Conservation (phyloP, 306 rosid genomes). For the Quercus engelmannii region DNA sequence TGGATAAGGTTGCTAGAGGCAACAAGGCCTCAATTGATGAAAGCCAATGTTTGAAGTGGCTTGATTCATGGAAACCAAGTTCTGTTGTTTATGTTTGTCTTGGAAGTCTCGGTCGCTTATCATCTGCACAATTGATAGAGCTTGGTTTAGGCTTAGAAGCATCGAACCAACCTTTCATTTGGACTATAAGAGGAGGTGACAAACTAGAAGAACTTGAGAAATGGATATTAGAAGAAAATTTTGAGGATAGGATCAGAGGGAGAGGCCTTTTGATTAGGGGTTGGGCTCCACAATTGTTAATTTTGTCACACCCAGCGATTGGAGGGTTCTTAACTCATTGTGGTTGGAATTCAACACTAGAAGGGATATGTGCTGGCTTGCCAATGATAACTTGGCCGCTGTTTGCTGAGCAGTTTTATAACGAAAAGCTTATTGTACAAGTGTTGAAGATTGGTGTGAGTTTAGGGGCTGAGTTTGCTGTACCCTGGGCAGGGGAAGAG, state of each 20-base stretch:
- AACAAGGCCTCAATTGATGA: slow-evolving; percentile 16
- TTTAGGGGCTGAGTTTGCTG: neutral
- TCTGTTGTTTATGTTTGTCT: slow-evolving; percentile 32
- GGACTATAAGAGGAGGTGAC: slow-evolving; percentile 53
- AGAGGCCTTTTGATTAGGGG: slow-evolving; percentile 53
- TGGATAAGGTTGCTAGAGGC: neutral
- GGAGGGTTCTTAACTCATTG: slow-evolving; percentile 63
- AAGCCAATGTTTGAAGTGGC: slow-evolving; percentile 22
- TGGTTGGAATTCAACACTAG: slow-evolving; percentile 72
- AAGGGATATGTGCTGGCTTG: slow-evolving; percentile 49
- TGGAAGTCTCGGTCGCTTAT: slow-evolving; percentile 12
- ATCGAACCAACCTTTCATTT: slow-evolving; percentile 54
- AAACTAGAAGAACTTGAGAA: slow-evolving; percentile 31
- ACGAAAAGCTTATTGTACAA: neutral
- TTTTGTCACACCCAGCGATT: slow-evolving; percentile 46
- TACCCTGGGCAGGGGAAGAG: neutral
- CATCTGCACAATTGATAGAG: slow-evolving; percentile 22
- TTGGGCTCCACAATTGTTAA: slow-evolving; percentile 71
- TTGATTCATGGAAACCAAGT: slow-evolving; percentile 4
- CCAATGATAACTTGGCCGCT: slow-evolving; percentile 70
- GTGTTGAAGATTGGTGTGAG: slow-evolving; percentile 1
- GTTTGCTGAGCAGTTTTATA: slow-evolving; percentile 48
- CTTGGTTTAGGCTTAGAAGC: slow-evolving; percentile 60
- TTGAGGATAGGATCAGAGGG: slow-evolving; percentile 44
- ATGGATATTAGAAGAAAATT: slow-evolving; percentile 37